Evolutionary conservation across 2,329 filamentous ascomycete genomes (phyloP), one percentile per base, ranked within the genome.

Genomic region (Daldinia sp.): DNA sequence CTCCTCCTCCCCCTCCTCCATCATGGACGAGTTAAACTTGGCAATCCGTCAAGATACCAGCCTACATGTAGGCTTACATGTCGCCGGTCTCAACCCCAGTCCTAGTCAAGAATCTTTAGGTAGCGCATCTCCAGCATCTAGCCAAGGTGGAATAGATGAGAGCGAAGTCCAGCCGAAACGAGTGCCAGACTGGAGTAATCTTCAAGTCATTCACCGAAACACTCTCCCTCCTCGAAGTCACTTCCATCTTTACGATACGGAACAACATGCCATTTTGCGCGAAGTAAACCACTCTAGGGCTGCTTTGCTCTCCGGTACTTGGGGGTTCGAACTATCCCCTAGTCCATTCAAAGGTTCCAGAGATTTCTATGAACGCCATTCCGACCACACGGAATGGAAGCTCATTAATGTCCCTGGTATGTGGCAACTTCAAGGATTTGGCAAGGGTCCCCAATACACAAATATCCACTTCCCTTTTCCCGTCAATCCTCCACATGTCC

Each of bases 371-470:
- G 64, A 78, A 30, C 66, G 73, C 30, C 72, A 69, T 35, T 84
- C 80, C 62, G 78, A 82, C 60, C 74, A 80, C 9, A 73, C 75
- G 0, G 71, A 74, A 73, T 79, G 74, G 87, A 77, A 77, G 35
- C 78, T 83, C 41, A 88, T 90, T 65, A 77, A 83, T n/a, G 89
- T 91, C 1, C 89, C 89, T 0, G 86, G 87, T 9, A 87, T 88
- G 80, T 92, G 89, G 90, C 89, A 91, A 75, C 79, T 89, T 9
- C 87, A 91, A 76, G 89, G 89, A n/a, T 88, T 87, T 74, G 89
- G 89, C 0, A 79, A 79, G 28, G 81, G 84, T 28, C 89, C 88
- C 0, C 86, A 89, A 57, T 91, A 91, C 70, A 90, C 88, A 5
- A 91, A 91, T 72, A 80, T 88, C 54, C 82, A 86, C 57, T 91